Evolutionary conservation across 139 green algal genomes (phyloP), one percentile per base, ranked within the genome.

Genomic region (Chlorella sorokiniana): DNA sequence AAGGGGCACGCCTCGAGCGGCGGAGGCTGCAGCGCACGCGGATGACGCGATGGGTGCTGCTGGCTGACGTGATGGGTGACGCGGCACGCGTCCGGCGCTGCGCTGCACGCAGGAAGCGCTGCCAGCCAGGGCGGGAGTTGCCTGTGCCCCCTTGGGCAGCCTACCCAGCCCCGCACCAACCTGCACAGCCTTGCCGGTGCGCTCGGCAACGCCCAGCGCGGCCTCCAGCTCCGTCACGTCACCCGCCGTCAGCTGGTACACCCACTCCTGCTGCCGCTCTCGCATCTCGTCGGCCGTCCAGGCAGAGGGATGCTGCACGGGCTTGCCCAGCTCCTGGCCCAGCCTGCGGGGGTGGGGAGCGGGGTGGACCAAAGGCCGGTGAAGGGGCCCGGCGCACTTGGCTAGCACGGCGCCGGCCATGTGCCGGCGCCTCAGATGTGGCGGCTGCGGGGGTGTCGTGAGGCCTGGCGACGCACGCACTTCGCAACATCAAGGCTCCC

Each of bases 151-250:
- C 23, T 14, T 35, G n/a, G n/a, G n/a, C n/a, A n/a, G n/a, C n/a
- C n/a, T n/a, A n/a, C n/a, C n/a, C n/a, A n/a, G n/a, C 33, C 63
- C 23, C 16, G 37, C n/a, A 65, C 79, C n/a, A 45, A 85, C 82
- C 76, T 90, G 67, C n/a, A 89, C 59, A 27, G 77, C 56, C 35
- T 67, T 70, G 59, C 45, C 78, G 20, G 33, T 64, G 62, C 35
- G n/a, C 23, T 45, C 38, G 2, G 83, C 86, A 18, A 33, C 8
- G 0, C 48, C 48, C 3, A 83, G 35, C 7, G 88, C 88, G 0
- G 65, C 41, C n/a, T 86, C 86, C 42, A 91, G 77, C 83, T 91
- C 88, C 11, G 42, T 31, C 23, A 91, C 70, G 14, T 91, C 88
- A 27, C 41, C 27, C 0, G 25, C 27, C 0, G 56, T 81, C 20